phyloP scores from a whole-genome alignment of 2,329 filamentous ascomycete species.

The Fusarium sp. region DNA sequence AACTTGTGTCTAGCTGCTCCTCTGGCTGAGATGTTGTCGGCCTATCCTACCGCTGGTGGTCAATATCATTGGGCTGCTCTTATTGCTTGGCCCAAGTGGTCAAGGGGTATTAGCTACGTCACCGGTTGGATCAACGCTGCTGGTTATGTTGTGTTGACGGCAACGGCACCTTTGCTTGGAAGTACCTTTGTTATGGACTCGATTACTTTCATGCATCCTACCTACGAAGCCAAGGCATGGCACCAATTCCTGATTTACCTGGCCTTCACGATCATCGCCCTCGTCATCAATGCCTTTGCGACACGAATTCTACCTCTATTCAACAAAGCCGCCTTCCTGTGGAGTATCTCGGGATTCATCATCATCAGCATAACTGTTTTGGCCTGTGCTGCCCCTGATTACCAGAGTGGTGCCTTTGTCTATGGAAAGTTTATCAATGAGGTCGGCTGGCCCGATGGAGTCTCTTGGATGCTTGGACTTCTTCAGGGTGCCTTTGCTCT shows the following conservation, averaged over 20 bases:
- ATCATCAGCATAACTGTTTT: conserved; percentile 76
- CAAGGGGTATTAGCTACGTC: conserved; percentile 71
- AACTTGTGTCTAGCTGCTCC: conserved; percentile 75
- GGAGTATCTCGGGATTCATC: conserved; percentile 74
- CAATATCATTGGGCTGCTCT: conserved; percentile 79
- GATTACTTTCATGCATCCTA: conserved; percentile 67
- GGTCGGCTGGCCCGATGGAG: conserved; percentile 74
- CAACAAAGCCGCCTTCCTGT: conserved; percentile 75
- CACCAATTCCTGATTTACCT: conserved; percentile 80
- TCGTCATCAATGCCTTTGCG: conserved; percentile 73
- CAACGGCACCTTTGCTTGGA: conserved; percentile 73
- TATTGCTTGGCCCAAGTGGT: conserved; percentile 67
- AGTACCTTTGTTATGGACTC: conserved; percentile 73
- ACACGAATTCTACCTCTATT: conserved; percentile 65
- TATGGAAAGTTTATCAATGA: conserved; percentile 74
- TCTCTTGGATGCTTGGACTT: conserved; percentile 65
- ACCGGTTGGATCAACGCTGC: conserved; percentile 79
- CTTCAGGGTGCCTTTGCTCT: conserved; percentile 62
- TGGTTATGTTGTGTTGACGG: conserved; percentile 76
- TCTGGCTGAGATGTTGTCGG: conserved; percentile 75
- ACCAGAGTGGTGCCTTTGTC: conserved; percentile 70
- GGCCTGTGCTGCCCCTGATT: conserved; percentile 71
- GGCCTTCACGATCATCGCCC: conserved; percentile 67
- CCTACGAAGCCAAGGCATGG: conserved; percentile 68
- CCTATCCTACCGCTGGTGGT: conserved; percentile 67